Percentiles rank a stretch among this genome's conserved stretches.
These are phyloP conservation scores for Blastomyces percursus DNA, from an alignment of 2,329 filamentous ascomycete species.

Conservation along the genomic window DNA sequence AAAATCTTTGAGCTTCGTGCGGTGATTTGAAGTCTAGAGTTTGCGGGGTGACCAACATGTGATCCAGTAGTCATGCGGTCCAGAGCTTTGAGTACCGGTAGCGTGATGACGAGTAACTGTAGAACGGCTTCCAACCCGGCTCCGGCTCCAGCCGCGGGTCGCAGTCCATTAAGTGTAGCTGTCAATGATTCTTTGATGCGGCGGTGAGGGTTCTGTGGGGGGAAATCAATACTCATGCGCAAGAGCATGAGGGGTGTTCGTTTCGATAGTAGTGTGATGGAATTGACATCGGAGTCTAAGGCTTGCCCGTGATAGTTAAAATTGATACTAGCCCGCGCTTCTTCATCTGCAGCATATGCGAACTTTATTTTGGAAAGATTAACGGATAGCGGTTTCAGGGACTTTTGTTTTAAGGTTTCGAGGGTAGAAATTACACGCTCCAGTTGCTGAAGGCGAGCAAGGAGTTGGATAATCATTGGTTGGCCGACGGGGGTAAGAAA, in stretches of 20 bases:
- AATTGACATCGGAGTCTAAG: conserved; percentile 15
- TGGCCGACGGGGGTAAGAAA: conserved; percentile 28
- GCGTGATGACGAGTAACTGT: conserved; percentile 26
- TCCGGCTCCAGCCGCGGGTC: conserved; percentile 19
- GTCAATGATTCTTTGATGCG: conserved; percentile 32
- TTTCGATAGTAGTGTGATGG: conserved; percentile 1
- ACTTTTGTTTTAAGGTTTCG: conserved; percentile 25
- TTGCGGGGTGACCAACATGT: conserved; percentile 13
- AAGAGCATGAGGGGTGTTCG: conserved; percentile 1
- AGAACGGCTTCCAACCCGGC: conserved; percentile 23
- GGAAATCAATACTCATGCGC: conserved; percentile 26
- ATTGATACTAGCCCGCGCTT: conserved; percentile 23
- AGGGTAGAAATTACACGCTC: conserved; percentile 28
- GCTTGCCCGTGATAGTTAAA: conserved; percentile 21
- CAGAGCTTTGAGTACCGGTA: conserved; percentile 29
- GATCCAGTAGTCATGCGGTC: conserved; percentile 25
- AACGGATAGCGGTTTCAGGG: conserved; percentile 23
- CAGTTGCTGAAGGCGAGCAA: conserved; percentile 30
- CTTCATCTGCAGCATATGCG: conserved; percentile 22
- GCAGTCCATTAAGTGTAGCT: conserved; percentile 24
- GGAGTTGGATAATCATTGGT: conserved; percentile 25
- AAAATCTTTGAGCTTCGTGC: conserved; percentile 28
- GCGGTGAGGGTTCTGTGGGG: conserved; percentile 29
- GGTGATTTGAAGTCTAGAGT: conserved; percentile 23
- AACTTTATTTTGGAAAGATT: conserved; percentile 29